Percentiles rank a stretch among this genome's conserved stretches.
Conservation (phyloP, 2,329 filamentous ascomycete genomes). For the Coniochaeta pulveracea region DNA sequence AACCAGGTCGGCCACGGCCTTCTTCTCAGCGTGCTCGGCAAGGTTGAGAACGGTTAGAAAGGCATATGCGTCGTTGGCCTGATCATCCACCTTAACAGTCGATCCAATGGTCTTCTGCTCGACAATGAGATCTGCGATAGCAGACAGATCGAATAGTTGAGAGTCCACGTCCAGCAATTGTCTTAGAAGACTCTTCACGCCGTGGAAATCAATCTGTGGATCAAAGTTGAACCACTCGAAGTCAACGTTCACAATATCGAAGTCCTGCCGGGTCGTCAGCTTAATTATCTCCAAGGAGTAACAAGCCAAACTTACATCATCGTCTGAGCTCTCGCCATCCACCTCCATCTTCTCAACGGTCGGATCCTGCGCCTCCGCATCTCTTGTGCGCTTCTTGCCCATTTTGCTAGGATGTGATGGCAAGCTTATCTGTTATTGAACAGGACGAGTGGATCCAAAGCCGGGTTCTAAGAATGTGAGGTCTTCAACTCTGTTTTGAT, state of each 20-base stretch:
- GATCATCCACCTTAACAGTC: conserved; percentile 94
- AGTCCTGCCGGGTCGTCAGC: conserved; percentile 45
- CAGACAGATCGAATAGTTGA: conserved; percentile 76
- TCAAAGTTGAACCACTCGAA: conserved; percentile 99
- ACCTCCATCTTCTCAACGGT: conserved; percentile 24
- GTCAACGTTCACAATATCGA: conserved; percentile 86
- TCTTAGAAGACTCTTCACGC: conserved; percentile 77
- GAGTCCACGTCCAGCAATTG: conserved; percentile 89
- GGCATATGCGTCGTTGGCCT: conserved; percentile 84
- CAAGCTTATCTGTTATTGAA: no score
- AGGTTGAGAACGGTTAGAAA: conserved; percentile 84
- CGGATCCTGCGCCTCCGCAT: conserved; percentile 17
- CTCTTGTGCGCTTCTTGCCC: conserved; percentile 25
- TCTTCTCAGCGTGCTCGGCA: conserved; percentile 64
- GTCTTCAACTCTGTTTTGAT: no score
- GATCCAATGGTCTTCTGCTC: conserved; percentile 82
- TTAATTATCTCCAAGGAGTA: not conserved
- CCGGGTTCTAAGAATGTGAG: no score
- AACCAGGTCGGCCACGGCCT: conserved; percentile 58
- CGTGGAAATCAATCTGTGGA: conserved; percentile 83
- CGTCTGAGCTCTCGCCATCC: conserved; percentile 38
- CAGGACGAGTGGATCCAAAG: no score
- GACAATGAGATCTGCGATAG: conserved; percentile 74
- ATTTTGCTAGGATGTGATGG: no score
- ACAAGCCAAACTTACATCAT: conserved; percentile 25